Conservation (phyloP, 2,329 filamentous ascomycete genomes). For the Alternaria brassicae region DNA sequence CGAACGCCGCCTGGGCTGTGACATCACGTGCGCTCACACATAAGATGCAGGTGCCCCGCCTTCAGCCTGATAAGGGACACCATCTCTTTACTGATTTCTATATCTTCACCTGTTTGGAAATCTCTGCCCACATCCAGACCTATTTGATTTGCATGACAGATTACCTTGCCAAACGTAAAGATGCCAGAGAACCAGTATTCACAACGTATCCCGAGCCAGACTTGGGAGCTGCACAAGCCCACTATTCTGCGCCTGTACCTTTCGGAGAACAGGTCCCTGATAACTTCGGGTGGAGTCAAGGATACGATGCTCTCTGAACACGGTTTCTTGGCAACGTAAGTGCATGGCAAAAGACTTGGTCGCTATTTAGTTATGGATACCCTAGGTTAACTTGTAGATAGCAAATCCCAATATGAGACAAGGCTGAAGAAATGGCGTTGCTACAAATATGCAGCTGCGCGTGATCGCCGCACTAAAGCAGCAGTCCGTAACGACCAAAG, state of each 20-base stretch:
- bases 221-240: background rate
- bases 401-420: background rate
- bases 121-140: background rate
- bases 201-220: background rate
- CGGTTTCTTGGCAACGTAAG: background rate
- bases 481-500: rapidly evolving
- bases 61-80: background rate
- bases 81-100: background rate
- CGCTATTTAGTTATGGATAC: no score
- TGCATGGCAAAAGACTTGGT: background rate
- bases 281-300: background rate
- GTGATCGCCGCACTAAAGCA: background rate
- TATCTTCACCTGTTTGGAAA: background rate
- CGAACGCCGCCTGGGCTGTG: background rate
- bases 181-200: background rate
- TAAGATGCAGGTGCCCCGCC: background rate
- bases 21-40: background rate
- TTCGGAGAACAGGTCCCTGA: background rate
- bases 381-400: rapidly evolving
- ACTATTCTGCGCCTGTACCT: background rate
- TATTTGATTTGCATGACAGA: background rate
- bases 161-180: background rate
- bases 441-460: background rate
- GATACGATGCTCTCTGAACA: background rate
- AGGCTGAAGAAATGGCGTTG: background rate